Base-by-base conservation (phyloP, 140 eudicot species). In the Oenanthe javanica region DNA sequence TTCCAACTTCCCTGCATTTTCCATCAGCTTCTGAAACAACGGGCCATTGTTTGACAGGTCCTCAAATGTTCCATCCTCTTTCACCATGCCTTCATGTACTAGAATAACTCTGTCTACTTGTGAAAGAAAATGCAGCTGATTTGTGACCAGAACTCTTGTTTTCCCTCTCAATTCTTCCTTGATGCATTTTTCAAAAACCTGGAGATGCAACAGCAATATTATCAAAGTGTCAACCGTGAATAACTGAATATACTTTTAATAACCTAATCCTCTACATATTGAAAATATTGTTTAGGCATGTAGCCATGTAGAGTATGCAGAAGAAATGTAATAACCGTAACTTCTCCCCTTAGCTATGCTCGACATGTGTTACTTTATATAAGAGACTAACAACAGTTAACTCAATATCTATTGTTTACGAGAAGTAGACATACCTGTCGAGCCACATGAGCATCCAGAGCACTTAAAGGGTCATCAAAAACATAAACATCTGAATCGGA, bases 391-490 rank as follows among this genome's bases (percentile, higher is more conserved):
- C 6, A 73, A n/a, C 57, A 8, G 4, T 46, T n/a, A 74, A 47
- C 42, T 42, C 47, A 45, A 8, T 9, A 23, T 19, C 15, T n/a
- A 46, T 7, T 74, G 15, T 47, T 42, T 46, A 74, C 19, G 9
- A n/a, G 1, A 74, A 23, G 57, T 74, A n/a, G 11, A 74, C 75
- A 1, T 87, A 94, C 99, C 92, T 95, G 97, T 61, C 93, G 90
- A 75, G 88, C 97, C 81, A 95, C 99, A 81, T 92, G 96, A 80
- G 97, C 99, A 87, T 95, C 99, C 52, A 95, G 87, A 80, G 99
- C 99, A 82, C 99, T 95, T 80, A 95, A 88, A 79, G 99, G 99
- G 84, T 95, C 99, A 84, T 95, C 99, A 87, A 95, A 95, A 49
- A 92, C 82, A 80, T 81, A 95, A 21, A 95, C 97, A 83, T 95